These are phyloP conservation scores for Tetrahymena malaccensis DNA, from an alignment of 73 alveolate genomes.

Conservation along the genomic window DNA sequence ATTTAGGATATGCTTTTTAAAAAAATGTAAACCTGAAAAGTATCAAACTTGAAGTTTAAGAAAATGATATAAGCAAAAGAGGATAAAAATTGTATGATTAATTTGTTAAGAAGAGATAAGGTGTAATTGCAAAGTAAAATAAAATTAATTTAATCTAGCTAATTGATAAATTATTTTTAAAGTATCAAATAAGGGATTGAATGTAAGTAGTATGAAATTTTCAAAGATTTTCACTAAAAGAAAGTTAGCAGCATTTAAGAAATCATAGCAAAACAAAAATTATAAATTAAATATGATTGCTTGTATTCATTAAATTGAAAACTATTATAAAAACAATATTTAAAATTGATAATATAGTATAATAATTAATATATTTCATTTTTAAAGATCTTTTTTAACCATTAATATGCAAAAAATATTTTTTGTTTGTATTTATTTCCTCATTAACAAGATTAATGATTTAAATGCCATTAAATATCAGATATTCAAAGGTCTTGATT, in stretches of 20 bases:
- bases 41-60: not conserved
- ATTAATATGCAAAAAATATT: no score
- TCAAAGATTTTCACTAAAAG: not conserved
- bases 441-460: no score
- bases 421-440: no score
- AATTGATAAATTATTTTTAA: not conserved
- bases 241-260: not conserved
- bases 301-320: not conserved
- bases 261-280: not conserved
- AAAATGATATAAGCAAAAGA: not conserved
- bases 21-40: not conserved
- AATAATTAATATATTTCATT: no score
- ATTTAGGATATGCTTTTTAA: not conserved
- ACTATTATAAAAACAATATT: no score
- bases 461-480: no score
- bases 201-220: not conserved
- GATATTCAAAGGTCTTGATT: no score
- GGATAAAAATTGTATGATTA: not conserved
- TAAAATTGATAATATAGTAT: no score
- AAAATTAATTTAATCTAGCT: not conserved
- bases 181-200: not conserved
- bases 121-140: not conserved
- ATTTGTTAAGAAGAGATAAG: not conserved
- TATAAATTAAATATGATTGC: not conserved
- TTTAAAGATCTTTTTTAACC: no score